A percentile compares a stretch with the other conserved stretches of the same genome.
Evolutionary conservation across 352 stramenopile species (phyloP).

Genomic region (Globisporangium polare): DNA sequence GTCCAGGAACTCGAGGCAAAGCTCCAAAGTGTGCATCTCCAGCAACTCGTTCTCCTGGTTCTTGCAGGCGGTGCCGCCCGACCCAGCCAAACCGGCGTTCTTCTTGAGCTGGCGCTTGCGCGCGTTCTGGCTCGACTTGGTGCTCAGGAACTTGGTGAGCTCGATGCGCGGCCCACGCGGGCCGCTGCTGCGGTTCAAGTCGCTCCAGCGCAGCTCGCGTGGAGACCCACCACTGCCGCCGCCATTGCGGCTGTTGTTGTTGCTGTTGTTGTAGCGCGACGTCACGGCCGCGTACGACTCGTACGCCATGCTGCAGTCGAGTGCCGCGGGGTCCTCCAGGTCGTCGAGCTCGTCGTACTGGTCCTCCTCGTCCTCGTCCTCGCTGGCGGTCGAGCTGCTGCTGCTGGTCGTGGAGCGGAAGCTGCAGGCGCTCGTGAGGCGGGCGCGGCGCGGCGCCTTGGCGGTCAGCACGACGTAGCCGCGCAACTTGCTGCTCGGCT

Average conservation of each 20-base stretch:
- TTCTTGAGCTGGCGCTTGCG: slow-evolving; percentile 25
- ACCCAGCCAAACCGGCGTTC: background rate
- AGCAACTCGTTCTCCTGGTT: slow-evolving; percentile 23
- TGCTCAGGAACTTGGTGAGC: slow-evolving; percentile 21
- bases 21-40: slow-evolving; percentile 50
- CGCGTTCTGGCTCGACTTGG: slow-evolving; percentile 24
- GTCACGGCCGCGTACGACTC: slow-evolving; percentile 72
- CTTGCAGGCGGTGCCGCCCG: background rate
- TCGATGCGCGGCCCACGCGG: slow-evolving; percentile 38
- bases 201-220: slow-evolving; percentile 58
- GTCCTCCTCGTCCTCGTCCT: slow-evolving; percentile 26
- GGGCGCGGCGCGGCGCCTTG: slow-evolving; percentile 24
- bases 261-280: slow-evolving; percentile 33
- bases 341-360: slow-evolving; percentile 15
- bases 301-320: slow-evolving; percentile 55
- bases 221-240: slow-evolving; percentile 21
- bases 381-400: slow-evolving; percentile 33
- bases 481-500: slow-evolving; percentile 9
- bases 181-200: slow-evolving; percentile 54
- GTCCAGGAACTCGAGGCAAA: slow-evolving; percentile 75
- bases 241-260: slow-evolving; percentile 1
- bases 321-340: background rate
- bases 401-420: slow-evolving; percentile 17
- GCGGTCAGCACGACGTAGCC: slow-evolving; percentile 18
- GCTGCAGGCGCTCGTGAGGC: slow-evolving; percentile 30